Base-by-base conservation (phyloP, 2,329 filamentous ascomycete genomes). In the Ambrosiella beaveri region DNA sequence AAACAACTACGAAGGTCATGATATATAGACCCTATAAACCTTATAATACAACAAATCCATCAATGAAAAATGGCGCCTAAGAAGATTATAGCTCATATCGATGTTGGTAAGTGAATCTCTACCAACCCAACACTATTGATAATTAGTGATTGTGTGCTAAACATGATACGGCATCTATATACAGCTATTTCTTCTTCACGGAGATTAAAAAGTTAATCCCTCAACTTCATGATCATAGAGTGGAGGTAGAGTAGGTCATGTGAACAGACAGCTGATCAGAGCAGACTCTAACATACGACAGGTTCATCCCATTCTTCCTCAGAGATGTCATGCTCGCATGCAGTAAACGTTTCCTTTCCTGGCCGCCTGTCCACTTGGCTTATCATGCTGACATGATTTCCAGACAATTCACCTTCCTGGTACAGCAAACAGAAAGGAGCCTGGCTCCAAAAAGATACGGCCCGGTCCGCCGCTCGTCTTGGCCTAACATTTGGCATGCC, bases 361-460 rank as follows among this genome's bases (percentile, higher is more conserved):
- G 9, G 17, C 13, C 11, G 45, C 37, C 40, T 47, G 13, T 13
- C 35, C 58, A 40, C 2, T 27, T 11, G 8, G 13, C 4, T 39
- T 37, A 36, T 50, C 11, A n/a, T 36, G n/a, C 15, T 57, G n/a
- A 57, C 45, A 19, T 40, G 50, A 36, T 35, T 52, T 37, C 54
- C 63, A 80, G 84, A 84, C 54, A 91, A 93, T 68, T 80, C 80
- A 63, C 86, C 86, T 0, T 86, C 87, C 0, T 89, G 85, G 84
- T 74, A 74, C 0, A 72, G 86, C 37, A 78, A 81, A 1, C 81
- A 79, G 49, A 90, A 90, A 71, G 81, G 77, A 19, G 67, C 65
- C 1, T 83, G 88, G 65, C 72, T 76, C 54, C 37, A 53, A 9
- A 64, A 65, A 61, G 75, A 80, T 65, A 63, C 65, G 38, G 64